Conservation (phyloP, 2,329 filamentous ascomycete species). For the Botrytis deweyae region DNA sequence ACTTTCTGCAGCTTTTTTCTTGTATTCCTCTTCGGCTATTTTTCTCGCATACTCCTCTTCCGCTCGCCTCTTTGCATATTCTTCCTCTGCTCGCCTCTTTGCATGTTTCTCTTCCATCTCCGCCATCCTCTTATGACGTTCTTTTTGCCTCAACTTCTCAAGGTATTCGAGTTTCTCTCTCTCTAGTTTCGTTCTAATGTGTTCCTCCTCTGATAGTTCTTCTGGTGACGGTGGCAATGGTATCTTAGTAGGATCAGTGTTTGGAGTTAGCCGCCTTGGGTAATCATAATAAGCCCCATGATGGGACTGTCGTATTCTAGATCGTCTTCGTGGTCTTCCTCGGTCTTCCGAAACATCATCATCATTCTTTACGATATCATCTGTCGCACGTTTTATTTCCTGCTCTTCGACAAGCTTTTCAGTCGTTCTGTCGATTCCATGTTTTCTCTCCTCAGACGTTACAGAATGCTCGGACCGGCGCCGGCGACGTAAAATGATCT, state of each 20-base stretch:
- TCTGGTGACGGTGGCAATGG: conserved; percentile 5
- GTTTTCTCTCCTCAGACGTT: too few relatives aligned
- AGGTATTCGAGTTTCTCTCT: not conserved
- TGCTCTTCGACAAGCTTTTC: not conserved
- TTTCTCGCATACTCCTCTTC: not conserved
- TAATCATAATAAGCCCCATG: not conserved
- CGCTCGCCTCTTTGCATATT: not conserved
- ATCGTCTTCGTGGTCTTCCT: not conserved
- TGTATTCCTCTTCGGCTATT: not conserved
- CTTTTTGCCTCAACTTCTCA: not conserved
- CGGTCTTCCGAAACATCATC: not conserved
- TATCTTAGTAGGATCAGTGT: not conserved
- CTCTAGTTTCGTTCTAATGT: not conserved
- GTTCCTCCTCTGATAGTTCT: not conserved
- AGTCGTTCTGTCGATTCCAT: not conserved
- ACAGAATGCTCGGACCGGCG: not conserved
- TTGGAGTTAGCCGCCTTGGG: not conserved
- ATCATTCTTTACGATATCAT: not conserved
- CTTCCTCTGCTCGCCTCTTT: not conserved
- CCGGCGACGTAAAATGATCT: not conserved
- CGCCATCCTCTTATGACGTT: not conserved
- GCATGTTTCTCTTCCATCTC: not conserved
- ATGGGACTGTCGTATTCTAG: not conserved
- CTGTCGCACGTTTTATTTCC: not conserved
- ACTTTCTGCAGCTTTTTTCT: not conserved